Evolutionary conservation across 2,329 filamentous ascomycete species (phyloP).

Genomic region (Pezicula rhizophila): DNA sequence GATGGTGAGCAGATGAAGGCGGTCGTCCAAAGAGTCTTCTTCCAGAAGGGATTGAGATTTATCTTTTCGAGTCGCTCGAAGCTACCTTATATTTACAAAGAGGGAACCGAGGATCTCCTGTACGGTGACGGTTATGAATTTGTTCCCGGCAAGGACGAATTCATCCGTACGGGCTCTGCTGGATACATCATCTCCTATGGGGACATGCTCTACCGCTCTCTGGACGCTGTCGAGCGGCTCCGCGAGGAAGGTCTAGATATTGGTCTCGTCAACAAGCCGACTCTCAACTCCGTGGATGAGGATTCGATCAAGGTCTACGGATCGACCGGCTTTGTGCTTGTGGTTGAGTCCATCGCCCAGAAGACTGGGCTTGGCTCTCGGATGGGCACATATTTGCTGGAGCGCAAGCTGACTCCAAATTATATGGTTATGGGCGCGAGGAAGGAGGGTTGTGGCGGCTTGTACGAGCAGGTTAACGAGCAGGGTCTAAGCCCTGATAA

Average conservation of each 20-base stretch:
- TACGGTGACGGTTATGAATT: conserved; percentile 32
- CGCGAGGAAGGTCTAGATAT: conserved; percentile 30
- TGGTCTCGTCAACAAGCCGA: conserved; percentile 33
- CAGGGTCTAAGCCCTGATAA: conserved; percentile 31
- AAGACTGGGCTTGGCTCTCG: conserved; percentile 34
- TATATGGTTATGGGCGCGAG: conserved; percentile 31
- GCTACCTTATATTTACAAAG: conserved; percentile 32
- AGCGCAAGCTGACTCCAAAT: conserved; percentile 31
- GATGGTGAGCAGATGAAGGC: conserved; percentile 35
- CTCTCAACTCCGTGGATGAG: conserved; percentile 32
- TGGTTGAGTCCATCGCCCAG: conserved; percentile 32
- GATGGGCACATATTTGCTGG: conserved; percentile 30
- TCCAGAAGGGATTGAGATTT: conserved; percentile 30
- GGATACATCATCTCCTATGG: conserved; percentile 33
- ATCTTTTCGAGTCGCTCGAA: conserved; percentile 34
- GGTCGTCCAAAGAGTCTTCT: conserved; percentile 31
- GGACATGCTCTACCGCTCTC: conserved; percentile 34
- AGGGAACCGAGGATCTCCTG: conserved; percentile 28
- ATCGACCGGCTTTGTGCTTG: conserved; percentile 30
- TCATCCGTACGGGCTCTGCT: conserved; percentile 30
- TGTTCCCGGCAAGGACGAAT: conserved; percentile 31
- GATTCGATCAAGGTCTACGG: conserved; percentile 32
- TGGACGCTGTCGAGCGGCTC: conserved; percentile 32
- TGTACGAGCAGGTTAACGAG: conserved; percentile 32
- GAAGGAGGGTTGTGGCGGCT: conserved; percentile 32